Evolutionary conservation across 1,139 yeast genomes (phyloP), one percentile per base, ranked within the genome.

Genomic region (Kodamaea ohmeri): DNA sequence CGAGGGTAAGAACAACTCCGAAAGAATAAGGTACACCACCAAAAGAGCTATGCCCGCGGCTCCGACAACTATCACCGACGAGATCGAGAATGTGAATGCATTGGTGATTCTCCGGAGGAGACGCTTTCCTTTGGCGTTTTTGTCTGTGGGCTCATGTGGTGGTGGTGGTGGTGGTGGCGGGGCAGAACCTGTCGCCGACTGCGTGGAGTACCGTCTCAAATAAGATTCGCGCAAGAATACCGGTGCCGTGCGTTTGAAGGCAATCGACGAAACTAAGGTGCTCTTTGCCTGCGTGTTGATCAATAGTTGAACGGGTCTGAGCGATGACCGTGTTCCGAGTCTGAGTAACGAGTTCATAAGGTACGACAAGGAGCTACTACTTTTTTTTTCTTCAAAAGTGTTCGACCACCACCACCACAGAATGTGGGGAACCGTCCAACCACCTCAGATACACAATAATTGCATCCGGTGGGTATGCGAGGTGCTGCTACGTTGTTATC

Each of bases 1-100:
- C 0, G 95, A 82, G 6, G 97, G 96, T 40, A 90, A 74, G 48
- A 88, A 78, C 29, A 89, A 64, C 56, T 89, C 97, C 3, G 85
- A 73, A 13, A 85, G 75, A 25, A 89, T 78, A 47, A 87, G 71
- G 59, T 87, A 89, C 3, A 87, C 67, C 24, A 89, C 95, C 20
- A 88, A 68, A 1, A 85, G 65, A 0, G 81, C 79, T 7, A 84
- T 67, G 15, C 84, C 88, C 1, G 80, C 58, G 1, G 88, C 89
- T 6, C 84, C 86, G 12, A 82, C 49, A 0, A 84, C 87, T 32
- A 83, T 54, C 3, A 76, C 57, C 0, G 88, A 70, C 2, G 89
- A 79, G 9, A 75, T 58, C 2, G 83, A 69, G 45, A 83, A 82
- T 4, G 85, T 77, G 26, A 82, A 66, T 6, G 80, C 79, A 35